Evolutionary conservation across 768 basidiomycete species (phyloP).

Genomic region (Auriscalpium vulgare): DNA sequence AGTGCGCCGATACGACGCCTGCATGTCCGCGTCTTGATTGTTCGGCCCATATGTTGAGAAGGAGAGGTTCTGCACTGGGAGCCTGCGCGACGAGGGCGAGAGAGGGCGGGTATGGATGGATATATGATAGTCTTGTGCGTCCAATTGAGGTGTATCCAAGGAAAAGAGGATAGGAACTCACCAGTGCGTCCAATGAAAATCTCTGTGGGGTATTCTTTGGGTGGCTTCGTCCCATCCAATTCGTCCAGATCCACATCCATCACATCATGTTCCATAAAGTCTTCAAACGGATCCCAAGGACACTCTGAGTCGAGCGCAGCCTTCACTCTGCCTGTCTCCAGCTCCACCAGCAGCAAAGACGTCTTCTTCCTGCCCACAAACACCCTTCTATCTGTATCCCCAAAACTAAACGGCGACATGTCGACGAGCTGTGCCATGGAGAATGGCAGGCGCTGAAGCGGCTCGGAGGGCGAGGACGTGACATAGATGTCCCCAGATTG

Average conservation of each 20-base stretch:
- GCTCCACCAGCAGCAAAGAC: constrained; percentile 62
- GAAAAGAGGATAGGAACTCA: constrained; percentile 22
- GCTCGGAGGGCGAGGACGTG: constrained; percentile 56
- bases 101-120: constrained; percentile 62
- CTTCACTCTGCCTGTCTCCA: constrained; percentile 76
- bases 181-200: constrained; percentile 64
- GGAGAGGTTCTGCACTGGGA: constrained; percentile 69
- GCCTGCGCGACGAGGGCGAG: constrained; percentile 25
- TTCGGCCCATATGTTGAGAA: constrained; percentile 94
- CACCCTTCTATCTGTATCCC: constrained; percentile 54
- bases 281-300: constrained; percentile 64
- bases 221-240: constrained; percentile 42
- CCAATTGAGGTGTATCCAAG: too few relatives aligned
- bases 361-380: constrained; percentile 93
- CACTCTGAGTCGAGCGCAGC: constrained; percentile 70
- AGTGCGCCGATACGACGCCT: constrained; percentile 66
- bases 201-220: constrained; percentile 27
- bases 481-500: constrained; percentile 92
- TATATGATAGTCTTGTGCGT: constrained; percentile 71
- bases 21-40: constrained; percentile 69
- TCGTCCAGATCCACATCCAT: constrained; percentile 49
- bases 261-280: constrained; percentile 35
- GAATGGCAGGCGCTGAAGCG: constrained; percentile 83
- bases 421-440: constrained; percentile 92
- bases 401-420: constrained; percentile 76